Evolutionary conservation across 257 asterid genomes (phyloP).

Genomic region (Jacaranda copaia): DNA sequence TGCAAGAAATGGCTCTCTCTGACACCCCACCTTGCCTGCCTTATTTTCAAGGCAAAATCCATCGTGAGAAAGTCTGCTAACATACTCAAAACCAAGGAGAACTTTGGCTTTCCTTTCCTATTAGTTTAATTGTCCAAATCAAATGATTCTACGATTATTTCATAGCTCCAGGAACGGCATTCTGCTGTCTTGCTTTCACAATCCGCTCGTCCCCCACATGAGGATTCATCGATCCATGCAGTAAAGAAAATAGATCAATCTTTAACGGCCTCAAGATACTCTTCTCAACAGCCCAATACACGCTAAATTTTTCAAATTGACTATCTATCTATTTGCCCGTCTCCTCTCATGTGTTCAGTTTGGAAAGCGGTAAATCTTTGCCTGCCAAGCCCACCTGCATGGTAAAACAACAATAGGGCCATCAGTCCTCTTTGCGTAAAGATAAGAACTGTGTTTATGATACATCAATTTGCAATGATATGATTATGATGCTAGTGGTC

Average conservation of each 20-base stretch:
- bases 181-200: conserved; percentile 31
- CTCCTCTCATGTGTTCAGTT: conserved; percentile 32
- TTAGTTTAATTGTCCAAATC: too few species aligned
- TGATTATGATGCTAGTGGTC: conserved; percentile 33
- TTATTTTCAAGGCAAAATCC: conserved; percentile 47
- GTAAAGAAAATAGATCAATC: conserved; percentile 22
- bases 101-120: conserved; percentile 12
- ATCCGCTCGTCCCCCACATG: conserved; percentile 1
- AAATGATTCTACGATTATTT: not conserved
- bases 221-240: conserved; percentile 27
- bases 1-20: not conserved
- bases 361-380: conserved; percentile 7
- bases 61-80: conserved; percentile 46
- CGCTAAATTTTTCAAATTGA: conserved; percentile 35
- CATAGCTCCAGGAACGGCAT: not conserved
- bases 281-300: conserved; percentile 7
- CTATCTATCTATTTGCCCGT: conserved; percentile 16
- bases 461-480: conserved; percentile 31
- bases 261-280: not conserved
- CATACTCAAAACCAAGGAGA: conserved; percentile 41
- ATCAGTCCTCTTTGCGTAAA: not conserved
- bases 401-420: not conserved
- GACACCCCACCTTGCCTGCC: conserved; percentile 38
- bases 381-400: not conserved
- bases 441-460: conserved; percentile 3